Evolutionary conservation across 176 grass and related monocot genomes (phyloP).

Genomic region (Eremochloa ophiuroides): DNA sequence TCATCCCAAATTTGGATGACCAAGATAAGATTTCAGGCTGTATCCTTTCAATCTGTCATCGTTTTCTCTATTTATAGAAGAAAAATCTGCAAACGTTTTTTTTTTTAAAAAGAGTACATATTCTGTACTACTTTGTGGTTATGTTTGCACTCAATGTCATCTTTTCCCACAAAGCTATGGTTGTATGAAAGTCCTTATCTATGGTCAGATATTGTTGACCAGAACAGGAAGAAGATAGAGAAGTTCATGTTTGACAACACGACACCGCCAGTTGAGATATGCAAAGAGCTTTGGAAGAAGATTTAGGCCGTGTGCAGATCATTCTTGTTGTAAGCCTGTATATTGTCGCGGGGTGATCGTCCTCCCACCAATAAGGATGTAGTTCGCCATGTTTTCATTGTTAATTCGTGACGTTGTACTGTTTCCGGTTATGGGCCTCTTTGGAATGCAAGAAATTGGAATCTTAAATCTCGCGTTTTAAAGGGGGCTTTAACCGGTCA

Average conservation of each 20-base stretch:
- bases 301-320: conserved; percentile 14
- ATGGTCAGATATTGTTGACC: conserved; percentile 58
- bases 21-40: conserved; percentile 67
- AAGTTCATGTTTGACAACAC: conserved; percentile 56
- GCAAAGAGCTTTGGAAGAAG: conserved; percentile 65
- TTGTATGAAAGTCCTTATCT: conserved; percentile 27
- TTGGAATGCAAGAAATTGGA: no score
- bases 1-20: conserved; percentile 68
- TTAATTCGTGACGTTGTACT: background rate
- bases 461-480: no score
- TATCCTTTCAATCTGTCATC: conserved; percentile 57
- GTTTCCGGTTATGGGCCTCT: no score
- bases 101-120: background rate
- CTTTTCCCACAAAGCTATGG: background rate
- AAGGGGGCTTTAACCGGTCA: no score
- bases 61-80: background rate
- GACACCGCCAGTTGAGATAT: conserved; percentile 32
- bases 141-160: background rate
- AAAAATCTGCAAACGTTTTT: no score
- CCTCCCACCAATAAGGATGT: background rate
- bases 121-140: background rate
- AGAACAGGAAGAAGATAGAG: conserved; percentile 48
- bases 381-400: background rate
- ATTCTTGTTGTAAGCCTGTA: background rate
- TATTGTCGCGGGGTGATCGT: background rate